Evolutionary conservation across 176 grass and related monocot species (phyloP), one percentile per base, ranked within the genome.

Genomic region (Carex parvula): DNA sequence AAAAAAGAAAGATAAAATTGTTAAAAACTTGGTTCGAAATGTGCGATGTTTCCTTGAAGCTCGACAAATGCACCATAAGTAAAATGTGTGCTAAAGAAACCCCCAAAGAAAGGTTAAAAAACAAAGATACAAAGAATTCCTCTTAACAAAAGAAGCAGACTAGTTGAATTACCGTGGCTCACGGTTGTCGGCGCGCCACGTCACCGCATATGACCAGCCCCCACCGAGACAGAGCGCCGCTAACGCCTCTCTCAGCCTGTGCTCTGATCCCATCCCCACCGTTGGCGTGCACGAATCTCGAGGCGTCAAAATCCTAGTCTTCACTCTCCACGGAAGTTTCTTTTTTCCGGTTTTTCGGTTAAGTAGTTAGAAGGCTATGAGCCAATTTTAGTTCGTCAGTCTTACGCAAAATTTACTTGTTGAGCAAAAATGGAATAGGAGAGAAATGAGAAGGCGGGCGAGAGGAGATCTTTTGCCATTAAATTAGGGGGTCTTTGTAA

Each of bases 131-230:
- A 58, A 29, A 65, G 14, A 54, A 39, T 39, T 39, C 37, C 37
- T 39, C 37, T 39, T 35, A 4, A 72, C 26, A n/a, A 81, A 54
- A 89, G 29, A 21, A 82, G 0, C 44, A 70, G 20, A 57, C 21
- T 65, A 44, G 4, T 39, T 20, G 9, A 62, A 55, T 70, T 87
- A 98, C 95, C 90, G 78, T 24, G 92, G 87, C 64, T 98, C 91
- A 61, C 89, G 84, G 55, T 84, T 86, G 87, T 94, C 89, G 79
- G 89, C 88, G 83, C 89, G 84, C 95, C 95, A 98, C 70, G 92
- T 87, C 79, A 92, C 87, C 17, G 74, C 92, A 88, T 98, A 98
- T 53, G 90, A 93, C 95, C 95, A 98, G n/a, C 92, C 88, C 5
- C 91, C 89, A 82, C 89, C 74, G 56, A 85, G 79, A 84, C 95